Evolutionary conservation across 208 protist species (phyloP).

Genomic region (Acanthamoeba sp.): DNA sequence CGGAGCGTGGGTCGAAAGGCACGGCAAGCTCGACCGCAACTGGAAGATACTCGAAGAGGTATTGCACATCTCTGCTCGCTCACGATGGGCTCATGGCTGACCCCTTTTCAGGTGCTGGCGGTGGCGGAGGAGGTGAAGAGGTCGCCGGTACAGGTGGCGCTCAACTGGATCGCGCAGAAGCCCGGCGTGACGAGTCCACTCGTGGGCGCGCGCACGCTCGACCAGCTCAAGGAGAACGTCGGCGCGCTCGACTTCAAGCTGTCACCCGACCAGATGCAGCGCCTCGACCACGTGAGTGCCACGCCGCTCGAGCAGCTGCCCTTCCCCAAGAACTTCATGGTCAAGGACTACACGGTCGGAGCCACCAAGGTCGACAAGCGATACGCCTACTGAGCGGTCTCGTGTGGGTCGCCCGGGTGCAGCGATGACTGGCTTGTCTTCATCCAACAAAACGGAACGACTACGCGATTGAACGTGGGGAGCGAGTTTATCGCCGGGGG

Average conservation of each 20-base stretch:
- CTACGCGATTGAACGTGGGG: too few species aligned
- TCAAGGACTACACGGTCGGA: too few species aligned
- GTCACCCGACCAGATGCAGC: constrained; percentile 14
- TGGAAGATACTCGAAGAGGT: constrained; percentile 62
- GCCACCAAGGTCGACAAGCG: too few species aligned
- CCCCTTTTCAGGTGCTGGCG: background rate
- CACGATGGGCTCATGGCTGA: background rate
- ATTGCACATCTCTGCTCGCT: too few species aligned
- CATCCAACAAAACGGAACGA: too few species aligned
- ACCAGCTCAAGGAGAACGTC: constrained; percentile 61
- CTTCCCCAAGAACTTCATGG: too few species aligned
- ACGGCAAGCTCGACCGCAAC: background rate
- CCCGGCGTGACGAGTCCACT: too few species aligned
- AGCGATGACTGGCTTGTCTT: too few species aligned
- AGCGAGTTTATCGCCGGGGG: too few species aligned
- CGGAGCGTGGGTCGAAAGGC: background rate
- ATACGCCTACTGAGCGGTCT: too few species aligned
- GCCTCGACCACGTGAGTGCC: background rate
- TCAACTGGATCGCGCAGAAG: constrained; percentile 53
- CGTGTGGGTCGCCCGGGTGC: too few species aligned
- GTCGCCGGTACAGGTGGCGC: constrained; percentile 1
- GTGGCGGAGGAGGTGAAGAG: background rate
- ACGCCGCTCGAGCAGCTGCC: too few species aligned
- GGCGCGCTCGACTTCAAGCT: constrained; percentile 44
- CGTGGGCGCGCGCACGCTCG: constrained; percentile 47